Evolutionary conservation across 1,284 basidiomycete species (phyloP), one percentile per base, ranked within the genome.

Genomic region (Rhodotorula sp.): DNA sequence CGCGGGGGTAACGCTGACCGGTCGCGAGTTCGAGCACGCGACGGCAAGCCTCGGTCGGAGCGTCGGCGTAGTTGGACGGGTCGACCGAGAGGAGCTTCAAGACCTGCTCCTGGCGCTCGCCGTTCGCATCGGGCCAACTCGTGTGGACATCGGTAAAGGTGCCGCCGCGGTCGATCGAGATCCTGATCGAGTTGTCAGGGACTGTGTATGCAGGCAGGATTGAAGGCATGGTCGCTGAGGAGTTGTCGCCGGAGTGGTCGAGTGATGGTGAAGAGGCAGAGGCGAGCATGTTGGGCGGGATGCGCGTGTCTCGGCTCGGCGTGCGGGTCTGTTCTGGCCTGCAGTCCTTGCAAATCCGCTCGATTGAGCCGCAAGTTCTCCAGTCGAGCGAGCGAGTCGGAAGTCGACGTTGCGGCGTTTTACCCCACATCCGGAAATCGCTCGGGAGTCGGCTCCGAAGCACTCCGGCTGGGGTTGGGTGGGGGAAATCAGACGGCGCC

Each of bases 11-110:
- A 70, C 83, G 84, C 69, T 87, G 80, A 0, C 89, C 88, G 0
- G 89, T 90, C 0, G 91, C 87, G 31, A 85, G 86, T 82, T 97
- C 92, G 4, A 98, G 83, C 3, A 97, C 87, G n/a, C 96, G 87
- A 10, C 96, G 85, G 70, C 97, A 93, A 1, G 93, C 96, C 82
- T 96, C 93, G 0, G 92, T 95, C 0, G 96, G 96, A 0, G 96
- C 96, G 83, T 98, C 96, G 7, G 84, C 81, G 82, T 99, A 99
- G 81, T 97, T 96, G 34, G 65, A 68, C 2, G 82, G 81, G 65
- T 83, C 86, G 26, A 95, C 85, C 63, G 79, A 80, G 47, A 84
- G 79, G 14, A 84, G 79, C 76, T 84, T 84, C 76, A 83, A 75
- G 66, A 83, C 79, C 59, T 80, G 78, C 69, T 83, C 81, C 26